Percentiles rank a stretch among this genome's conserved stretches.
These are phyloP conservation scores for Populus deltoides DNA, from an alignment of 345 rosid species.

Conservation along the genomic window DNA sequence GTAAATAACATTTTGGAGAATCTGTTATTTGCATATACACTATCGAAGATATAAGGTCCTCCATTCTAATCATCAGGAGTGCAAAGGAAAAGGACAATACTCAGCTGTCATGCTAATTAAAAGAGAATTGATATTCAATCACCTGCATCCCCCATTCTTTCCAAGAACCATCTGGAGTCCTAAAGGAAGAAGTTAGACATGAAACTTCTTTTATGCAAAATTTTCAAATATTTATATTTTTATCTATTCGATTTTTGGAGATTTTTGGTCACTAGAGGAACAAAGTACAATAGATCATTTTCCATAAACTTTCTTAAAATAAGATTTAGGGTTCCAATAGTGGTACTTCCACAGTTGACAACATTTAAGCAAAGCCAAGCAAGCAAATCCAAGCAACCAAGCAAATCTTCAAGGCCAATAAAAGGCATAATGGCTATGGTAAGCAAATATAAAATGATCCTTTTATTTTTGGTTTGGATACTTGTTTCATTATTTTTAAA, in stretches of 20 bases:
- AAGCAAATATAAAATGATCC: neutral
- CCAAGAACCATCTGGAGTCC: neutral
- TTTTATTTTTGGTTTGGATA: neutral
- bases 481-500: too few species aligned
- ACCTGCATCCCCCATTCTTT: neutral
- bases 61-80: too few species aligned
- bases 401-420: neutral
- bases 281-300: neutral
- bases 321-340: neutral
- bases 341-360: neutral
- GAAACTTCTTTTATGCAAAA: neutral
- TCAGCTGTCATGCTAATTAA: neutral
- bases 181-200: neutral
- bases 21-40: too few species aligned
- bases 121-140: neutral
- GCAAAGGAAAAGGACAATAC: too few species aligned
- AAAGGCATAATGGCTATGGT: neutral
- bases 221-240: neutral
- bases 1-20: too few species aligned
- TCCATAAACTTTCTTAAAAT: neutral
- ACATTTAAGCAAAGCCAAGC: neutral
- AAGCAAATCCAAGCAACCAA: neutral
- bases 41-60: too few species aligned
- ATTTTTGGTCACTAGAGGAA: neutral
- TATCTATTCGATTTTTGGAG: neutral